Conservation (phyloP, 1,139 yeast genomes). For the Yamadazyma taylorii region DNA sequence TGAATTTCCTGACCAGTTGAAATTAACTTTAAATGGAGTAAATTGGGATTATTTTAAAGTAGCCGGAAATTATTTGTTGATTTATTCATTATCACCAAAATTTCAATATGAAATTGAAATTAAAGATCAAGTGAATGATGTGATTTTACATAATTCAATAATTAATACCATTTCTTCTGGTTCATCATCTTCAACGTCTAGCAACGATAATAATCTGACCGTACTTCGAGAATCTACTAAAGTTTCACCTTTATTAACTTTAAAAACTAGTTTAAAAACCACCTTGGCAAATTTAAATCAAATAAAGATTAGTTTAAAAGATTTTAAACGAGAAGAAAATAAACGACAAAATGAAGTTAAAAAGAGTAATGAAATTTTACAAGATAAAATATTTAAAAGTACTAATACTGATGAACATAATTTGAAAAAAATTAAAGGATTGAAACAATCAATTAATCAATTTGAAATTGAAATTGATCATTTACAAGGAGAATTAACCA, state of each 20-base stretch:
- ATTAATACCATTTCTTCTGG: constrained; percentile 41
- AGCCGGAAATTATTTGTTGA: constrained; percentile 43
- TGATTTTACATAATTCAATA: constrained; percentile 24
- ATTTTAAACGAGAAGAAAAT: constrained; percentile 61
- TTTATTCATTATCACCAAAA: constrained; percentile 66
- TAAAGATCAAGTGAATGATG: constrained; percentile 26
- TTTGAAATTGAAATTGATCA: constrained; percentile 37
- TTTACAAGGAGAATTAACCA: constrained; percentile 22
- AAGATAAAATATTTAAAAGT: constrained; percentile 45
- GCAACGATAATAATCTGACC: constrained; percentile 7
- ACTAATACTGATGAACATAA: constrained; percentile 21
- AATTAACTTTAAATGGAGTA: constrained; percentile 58
- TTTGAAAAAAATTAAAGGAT: constrained; percentile 42
- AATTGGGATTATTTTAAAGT: constrained; percentile 56
- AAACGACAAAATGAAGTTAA: constrained; percentile 53
- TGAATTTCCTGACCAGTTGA: constrained; percentile 32
- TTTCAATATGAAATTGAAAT: constrained; percentile 69
- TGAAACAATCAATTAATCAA: constrained; percentile 42
- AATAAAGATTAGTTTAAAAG: constrained; percentile 53
- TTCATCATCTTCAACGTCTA: no score
- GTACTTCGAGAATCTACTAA: constrained; percentile 13
- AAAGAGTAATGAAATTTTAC: constrained; percentile 58
- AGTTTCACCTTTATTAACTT: constrained; percentile 54
- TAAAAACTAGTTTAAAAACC: constrained; percentile 62
- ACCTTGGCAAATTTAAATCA: constrained; percentile 56